A percentile compares a stretch with the other conserved stretches of the same genome.
These are phyloP conservation scores for Cardiospermum halicacabum DNA, from an alignment of 345 rosid species.

Conservation along the genomic window DNA sequence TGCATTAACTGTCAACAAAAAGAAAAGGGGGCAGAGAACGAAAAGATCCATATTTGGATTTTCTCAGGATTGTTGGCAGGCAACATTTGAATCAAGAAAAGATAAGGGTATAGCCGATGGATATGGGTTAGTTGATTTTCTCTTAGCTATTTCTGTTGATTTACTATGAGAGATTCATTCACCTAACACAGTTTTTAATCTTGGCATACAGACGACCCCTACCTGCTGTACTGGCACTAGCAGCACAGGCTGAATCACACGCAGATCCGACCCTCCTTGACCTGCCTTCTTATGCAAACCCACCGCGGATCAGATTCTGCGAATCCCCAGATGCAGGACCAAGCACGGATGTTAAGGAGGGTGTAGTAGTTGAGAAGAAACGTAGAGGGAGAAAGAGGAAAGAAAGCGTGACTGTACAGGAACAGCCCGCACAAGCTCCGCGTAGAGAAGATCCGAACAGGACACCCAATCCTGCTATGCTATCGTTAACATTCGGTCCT, in stretches of 20 bases:
- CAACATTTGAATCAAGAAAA: not conserved
- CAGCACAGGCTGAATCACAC: slow-evolving; percentile 22
- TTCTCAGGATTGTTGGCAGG: not conserved
- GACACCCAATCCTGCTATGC: slow-evolving; percentile 38
- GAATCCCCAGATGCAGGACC: slow-evolving; percentile 17
- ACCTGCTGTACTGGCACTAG: slow-evolving; percentile 23
- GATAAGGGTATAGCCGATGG: not conserved
- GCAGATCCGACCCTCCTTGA: slow-evolving; percentile 16
- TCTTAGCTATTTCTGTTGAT: slow-evolving; percentile 38
- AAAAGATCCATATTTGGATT: not conserved
- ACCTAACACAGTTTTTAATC: slow-evolving; percentile 29
- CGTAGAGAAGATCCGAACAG: slow-evolving; percentile 9
- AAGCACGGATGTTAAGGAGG: slow-evolving; percentile 31
- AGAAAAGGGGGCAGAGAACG: slow-evolving; percentile 7
- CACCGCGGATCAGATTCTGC: slow-evolving; percentile 20
- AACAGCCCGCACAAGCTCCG: slow-evolving; percentile 3
- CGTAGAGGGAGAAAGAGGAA: slow-evolving; percentile 29
- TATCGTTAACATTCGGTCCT: slow-evolving; percentile 46
- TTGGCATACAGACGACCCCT: slow-evolving; percentile 30
- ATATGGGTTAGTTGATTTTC: slow-evolving; percentile 26
- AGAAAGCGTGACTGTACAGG: slow-evolving; percentile 2
- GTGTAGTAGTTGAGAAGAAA: slow-evolving; percentile 23
- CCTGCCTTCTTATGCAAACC: slow-evolving; percentile 22
- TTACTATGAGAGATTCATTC: slow-evolving; percentile 21
- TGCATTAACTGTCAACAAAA: not conserved